A percentile compares a stretch with the other conserved stretches of the same genome.
Conservation (phyloP, 768 basidiomycete species). For the Cubamyces lactineus region DNA sequence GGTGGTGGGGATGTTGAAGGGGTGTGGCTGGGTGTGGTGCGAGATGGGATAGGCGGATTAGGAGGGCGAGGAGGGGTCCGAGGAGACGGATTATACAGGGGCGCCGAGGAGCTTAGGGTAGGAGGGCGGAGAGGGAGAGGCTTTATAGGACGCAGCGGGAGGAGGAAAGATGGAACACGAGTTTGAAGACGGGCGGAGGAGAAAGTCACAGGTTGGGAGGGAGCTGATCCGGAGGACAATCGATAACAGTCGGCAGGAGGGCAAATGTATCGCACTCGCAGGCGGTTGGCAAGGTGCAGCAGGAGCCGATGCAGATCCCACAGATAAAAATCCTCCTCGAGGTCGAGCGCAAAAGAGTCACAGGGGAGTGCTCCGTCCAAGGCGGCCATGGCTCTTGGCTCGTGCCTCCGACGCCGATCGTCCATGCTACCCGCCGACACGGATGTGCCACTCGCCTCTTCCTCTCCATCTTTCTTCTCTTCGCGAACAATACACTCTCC, state of each 20-base stretch:
- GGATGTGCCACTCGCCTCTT: constrained; percentile 9
- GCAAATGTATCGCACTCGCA: constrained; percentile 9
- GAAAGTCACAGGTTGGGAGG: constrained; percentile 30
- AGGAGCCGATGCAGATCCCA: constrained; percentile 1
- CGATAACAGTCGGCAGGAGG: constrained; percentile 33
- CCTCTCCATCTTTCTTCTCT: background rate
- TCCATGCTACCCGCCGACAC: background rate
- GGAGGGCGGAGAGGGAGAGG: constrained; percentile 19
- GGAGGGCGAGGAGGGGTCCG: constrained; percentile 13
- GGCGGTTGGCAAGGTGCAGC: constrained; percentile 20
- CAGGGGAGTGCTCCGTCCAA: constrained; percentile 2
- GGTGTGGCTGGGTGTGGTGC: background rate
- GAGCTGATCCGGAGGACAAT: constrained; percentile 31
- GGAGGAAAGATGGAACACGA: constrained; percentile 21
- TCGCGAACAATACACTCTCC: constrained; percentile 16
- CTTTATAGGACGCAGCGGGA: constrained; percentile 37
- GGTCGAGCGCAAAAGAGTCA: constrained; percentile 2
- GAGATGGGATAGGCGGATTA: constrained; percentile 5
- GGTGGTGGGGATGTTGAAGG: constrained; percentile 7
- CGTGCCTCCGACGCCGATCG: constrained; percentile 14
- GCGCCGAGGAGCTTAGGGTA: constrained; percentile 22
- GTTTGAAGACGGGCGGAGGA: constrained; percentile 10
- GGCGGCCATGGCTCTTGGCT: background rate
- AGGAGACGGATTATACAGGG: constrained; percentile 19
- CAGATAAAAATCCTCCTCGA: constrained; percentile 1